phyloP scores from a whole-genome alignment of 805 yeast genomes.

The Suhomyces vadensis region DNA sequence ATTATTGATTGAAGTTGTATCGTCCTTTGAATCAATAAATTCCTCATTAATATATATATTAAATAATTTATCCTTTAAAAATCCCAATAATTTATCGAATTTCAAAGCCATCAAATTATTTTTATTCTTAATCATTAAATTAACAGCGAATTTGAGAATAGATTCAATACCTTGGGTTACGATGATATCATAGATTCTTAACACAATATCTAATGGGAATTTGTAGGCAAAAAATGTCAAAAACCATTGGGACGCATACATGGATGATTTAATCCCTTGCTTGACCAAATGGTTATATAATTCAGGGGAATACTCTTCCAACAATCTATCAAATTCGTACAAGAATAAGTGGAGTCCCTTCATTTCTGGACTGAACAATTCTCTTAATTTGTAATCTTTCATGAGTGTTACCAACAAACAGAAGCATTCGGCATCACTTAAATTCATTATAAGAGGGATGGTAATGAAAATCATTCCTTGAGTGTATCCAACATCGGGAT shows the following conservation, averaged over 20 bases:
- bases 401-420: constrained; percentile 76
- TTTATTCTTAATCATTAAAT: constrained; percentile 72
- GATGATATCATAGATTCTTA: constrained; percentile 83
- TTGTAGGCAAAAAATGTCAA: constrained; percentile 92
- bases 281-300: constrained; percentile 74
- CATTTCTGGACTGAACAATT: constrained; percentile 84
- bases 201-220: constrained; percentile 85
- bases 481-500: constrained; percentile 93
- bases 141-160: constrained; percentile 78
- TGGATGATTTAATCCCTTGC: constrained; percentile 87
- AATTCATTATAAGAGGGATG: constrained; percentile 78
- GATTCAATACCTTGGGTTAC: constrained; percentile 92
- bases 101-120: constrained; percentile 55
- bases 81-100: constrained; percentile 77
- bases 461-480: constrained; percentile 97
- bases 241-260: constrained; percentile 99
- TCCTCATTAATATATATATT: constrained; percentile 58
- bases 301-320: constrained; percentile 75
- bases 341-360: constrained; percentile 83
- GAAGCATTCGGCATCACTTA: constrained; percentile 84
- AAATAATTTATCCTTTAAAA: constrained; percentile 77
- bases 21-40: constrained; percentile 22
- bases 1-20: not conserved
- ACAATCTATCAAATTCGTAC: constrained; percentile 85
- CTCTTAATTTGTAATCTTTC: constrained; percentile 81